Evolutionary conservation across 2,329 filamentous ascomycete genomes (phyloP), one percentile per base, ranked within the genome.

Genomic region (Colletotrichum trifolii): DNA sequence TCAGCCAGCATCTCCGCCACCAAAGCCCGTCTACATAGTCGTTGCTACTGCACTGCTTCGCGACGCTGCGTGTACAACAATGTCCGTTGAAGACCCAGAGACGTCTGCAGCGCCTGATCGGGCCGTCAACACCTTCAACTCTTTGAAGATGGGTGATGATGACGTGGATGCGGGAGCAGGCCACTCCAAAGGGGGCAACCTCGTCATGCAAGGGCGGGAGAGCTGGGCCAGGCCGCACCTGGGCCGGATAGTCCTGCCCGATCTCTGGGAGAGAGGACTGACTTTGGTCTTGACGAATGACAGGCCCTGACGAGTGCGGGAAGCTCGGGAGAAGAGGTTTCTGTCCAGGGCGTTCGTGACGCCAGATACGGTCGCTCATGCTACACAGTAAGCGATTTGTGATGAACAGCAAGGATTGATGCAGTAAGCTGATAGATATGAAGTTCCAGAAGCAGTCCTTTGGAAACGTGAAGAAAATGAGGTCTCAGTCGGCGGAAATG

Each of bases 201-300:
- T 53, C 45, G 8, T 62, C 58, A 66, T 53, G 58, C 58, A 62
- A 53, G 53, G 47, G 58, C 58, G 58, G 63, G 35, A 61, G 46
- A 45, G 13, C 17, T 56, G 40, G 42, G 33, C 58, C 17, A 47
- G 47, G 46, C 52, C 35, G 45, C 48, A 49, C 57, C 40, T 50
- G 58, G 17, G 52, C 50, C 46, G 39, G 40, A 9, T 25, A 35
- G 46, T 52, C 33, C 47, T 47, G 47, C 53, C 42, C 25, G 4
- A 25, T 25, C 25, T 25, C 25, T 25, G 25, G 25, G 58, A 53
- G 53, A 35, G 40, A 13, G 15, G n/a, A 7, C 10, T 25, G 10
- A 33, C 11, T 33, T 48, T 38, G 8, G 35, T 15, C 8, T 34
- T 38, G 38, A 52, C 52, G 38, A 62, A 62, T 62, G 13, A 25